Conservation (phyloP, 2,329 filamentous ascomycete genomes). For the Tolypocladium paradoxum region DNA sequence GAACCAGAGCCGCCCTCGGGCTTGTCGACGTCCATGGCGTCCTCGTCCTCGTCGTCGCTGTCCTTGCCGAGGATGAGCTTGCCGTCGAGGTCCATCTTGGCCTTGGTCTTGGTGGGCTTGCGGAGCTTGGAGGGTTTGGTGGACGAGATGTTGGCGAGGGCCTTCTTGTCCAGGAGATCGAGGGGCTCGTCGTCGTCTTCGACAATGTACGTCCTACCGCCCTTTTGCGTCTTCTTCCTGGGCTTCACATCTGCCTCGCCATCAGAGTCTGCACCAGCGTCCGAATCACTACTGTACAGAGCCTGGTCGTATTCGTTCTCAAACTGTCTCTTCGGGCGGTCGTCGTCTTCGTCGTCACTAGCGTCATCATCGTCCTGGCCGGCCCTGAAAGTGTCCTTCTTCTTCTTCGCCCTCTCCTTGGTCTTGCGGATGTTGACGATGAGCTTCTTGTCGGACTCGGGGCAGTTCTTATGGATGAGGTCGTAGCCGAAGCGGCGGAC, state of each 20-base stretch:
- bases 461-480: slow-evolving; percentile 66
- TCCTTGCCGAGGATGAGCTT: slow-evolving; percentile 65
- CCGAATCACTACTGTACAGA: slow-evolving; percentile 73
- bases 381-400: slow-evolving; percentile 60
- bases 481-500: slow-evolving; percentile 84
- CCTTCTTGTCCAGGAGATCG: slow-evolving; percentile 80
- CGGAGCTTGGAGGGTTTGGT: slow-evolving; percentile 66
- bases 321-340: slow-evolving; percentile 48
- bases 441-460: slow-evolving; percentile 79
- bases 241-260: slow-evolving; percentile 40
- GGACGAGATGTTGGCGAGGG: slow-evolving; percentile 85
- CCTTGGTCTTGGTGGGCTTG: slow-evolving; percentile 46
- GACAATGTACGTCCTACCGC: slow-evolving; percentile 71
- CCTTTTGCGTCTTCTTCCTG: slow-evolving; percentile 44
- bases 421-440: slow-evolving; percentile 93
- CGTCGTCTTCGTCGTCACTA: slow-evolving; percentile 41
- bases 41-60: slow-evolving; percentile 34
- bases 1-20: slow-evolving; percentile 45
- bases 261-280: slow-evolving; percentile 39
- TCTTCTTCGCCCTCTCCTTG: slow-evolving; percentile 80
- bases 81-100: slow-evolving; percentile 64
- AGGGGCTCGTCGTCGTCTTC: slow-evolving; percentile 93
- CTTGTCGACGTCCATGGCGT: slow-evolving; percentile 55
- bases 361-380: slow-evolving; percentile 44
- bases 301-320: slow-evolving; percentile 93